Percentiles rank a stretch among this genome's conserved stretches.
Evolutionary conservation across 352 stramenopile genomes (phyloP).

Genomic region (Pythium sp.): DNA sequence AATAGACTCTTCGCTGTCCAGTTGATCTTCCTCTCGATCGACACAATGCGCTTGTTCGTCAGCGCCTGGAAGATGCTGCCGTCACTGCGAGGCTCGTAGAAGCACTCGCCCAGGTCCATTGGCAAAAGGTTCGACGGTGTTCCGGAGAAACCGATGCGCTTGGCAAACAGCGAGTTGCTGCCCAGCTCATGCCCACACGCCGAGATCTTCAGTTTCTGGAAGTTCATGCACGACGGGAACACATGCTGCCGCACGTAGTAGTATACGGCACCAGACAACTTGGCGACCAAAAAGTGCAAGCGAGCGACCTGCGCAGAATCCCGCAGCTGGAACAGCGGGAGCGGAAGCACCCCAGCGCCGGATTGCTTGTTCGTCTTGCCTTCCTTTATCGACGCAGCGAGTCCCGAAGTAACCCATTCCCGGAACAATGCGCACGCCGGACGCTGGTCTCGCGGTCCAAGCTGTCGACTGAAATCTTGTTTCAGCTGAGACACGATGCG

Average conservation of each 20-base stretch:
- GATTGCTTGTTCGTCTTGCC: conserved; percentile 16
- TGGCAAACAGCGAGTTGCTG: conserved; percentile 97
- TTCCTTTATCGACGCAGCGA: conserved; percentile 27
- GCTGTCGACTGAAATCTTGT: conserved; percentile 83
- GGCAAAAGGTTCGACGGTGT: conserved; percentile 99
- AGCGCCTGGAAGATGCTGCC: conserved; percentile 98
- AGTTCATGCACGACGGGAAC: conserved; percentile 99
- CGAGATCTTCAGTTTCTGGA: conserved; percentile 98
- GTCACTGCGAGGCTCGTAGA: conserved; percentile 98
- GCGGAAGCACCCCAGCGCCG: conserved; percentile 75
- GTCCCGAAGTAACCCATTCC: conserved; percentile 61
- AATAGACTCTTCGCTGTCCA: conserved; percentile 76
- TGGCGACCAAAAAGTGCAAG: conserved; percentile 93
- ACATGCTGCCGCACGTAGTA: conserved; percentile 98
- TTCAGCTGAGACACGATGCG: conserved; percentile 88
- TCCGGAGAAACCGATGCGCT: conserved; percentile 98
- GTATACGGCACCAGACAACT: conserved; percentile 93
- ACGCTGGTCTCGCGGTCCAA: conserved; percentile 78
- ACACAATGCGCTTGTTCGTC: conserved; percentile 91
- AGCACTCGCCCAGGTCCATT: conserved; percentile 97
- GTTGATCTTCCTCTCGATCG: conserved; percentile 79
- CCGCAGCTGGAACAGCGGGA: conserved; percentile 97
- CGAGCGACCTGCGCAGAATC: conserved; percentile 95
- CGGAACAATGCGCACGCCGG: conserved; percentile 76
- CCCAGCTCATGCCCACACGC: conserved; percentile 99